Evolutionary conservation across 2,329 filamentous ascomycete species (phyloP), one percentile per base, ranked within the genome.

Genomic region (Drechslerella coelobrocha): DNA sequence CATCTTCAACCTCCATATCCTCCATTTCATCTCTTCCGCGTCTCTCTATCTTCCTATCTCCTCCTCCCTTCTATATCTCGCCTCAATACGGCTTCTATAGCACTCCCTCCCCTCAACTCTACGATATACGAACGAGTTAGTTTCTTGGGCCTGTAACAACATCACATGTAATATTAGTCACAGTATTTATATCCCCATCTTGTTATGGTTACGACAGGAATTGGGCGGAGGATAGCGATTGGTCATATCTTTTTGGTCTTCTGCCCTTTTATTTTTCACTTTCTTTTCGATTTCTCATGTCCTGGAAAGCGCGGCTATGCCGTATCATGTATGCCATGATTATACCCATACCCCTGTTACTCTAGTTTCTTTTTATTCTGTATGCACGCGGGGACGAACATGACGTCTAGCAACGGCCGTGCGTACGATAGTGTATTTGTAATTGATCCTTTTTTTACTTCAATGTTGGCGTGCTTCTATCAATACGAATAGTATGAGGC

Each of bases 111-210:
- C 52, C 62, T 68, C 54, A 48, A 56, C 43, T 34, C 41, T 54
- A 29, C 29, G 6, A 14, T 41, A 41, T 41, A 17, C 37, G n/a
- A 24, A 29, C 34, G 29, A 60, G 14, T 43, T 54, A 62, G 52
- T 62, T 45, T 19, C 29, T 45, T 59, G 66, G 66, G 59, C 66
- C 66, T 71, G 66, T 71, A 71, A 71, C 53, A 71, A 71, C 53
- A 71, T 29, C 34, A 71, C 53, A 50, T 71, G 66, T 71, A 71
- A 71, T 50, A 71, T 23, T 63, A 65, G 29, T 41, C 26, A 24
- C 9, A 10, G 51, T 31, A 24, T 54, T 50, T 19, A 37, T 52
- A 12, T 54, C 34, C 43, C 39, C 39, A 10, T 43, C 27, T 19
- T 21, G 10, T 47, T 57, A 21, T 29, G 19, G 19, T 10, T 52